Base-by-base conservation (phyloP, 805 yeast species). In the Kodamaea jinghongensis region DNA sequence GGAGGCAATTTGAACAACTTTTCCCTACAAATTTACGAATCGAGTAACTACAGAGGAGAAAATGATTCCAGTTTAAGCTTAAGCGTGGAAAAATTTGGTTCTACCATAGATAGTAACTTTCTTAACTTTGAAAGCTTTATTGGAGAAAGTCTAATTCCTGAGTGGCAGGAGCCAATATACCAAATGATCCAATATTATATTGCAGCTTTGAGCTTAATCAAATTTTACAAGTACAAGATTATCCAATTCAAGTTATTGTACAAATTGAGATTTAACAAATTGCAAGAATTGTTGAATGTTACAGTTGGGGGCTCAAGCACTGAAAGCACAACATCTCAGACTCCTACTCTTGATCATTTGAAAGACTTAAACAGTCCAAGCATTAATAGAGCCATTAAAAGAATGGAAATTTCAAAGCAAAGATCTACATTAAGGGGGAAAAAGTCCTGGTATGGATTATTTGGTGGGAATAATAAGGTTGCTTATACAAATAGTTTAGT, bases 1-100 rank as follows among this genome's bases (percentile, higher is more conserved):
- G 83, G 83, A 14, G 81, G 79, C 3, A 73, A 75, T 48, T 65
- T 76, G 48, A 78, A 78, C 53, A 73, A 77, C 43, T 75, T 77
- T 47, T 72, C 79, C 14, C 64, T 78, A 25, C 68, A 59, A 65
- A 67, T 61, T 13, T 67, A 65, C 31, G 51, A 47, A 22, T 39
- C 51, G 9, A 41, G 44, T 4, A 47, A 31, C 38, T 37, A 38
- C 31, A 28, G 34, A 9, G 12, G 20, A 11, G 28, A 15, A 23
- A 43, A 32, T 11, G 42, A 54, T 13, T 56, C 59, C 33, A 50
- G 52, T 38, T 52, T 66, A 9, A 59, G 68, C 29, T 45, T 54
- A 25, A 40, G 57, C 4, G 65, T 76, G 28, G 83, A 78, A 51
- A 64, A 63, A 37, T 73, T 76, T 46, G 83, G 83, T 1, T 73